Percentiles rank a stretch among this genome's conserved stretches.
phyloP scores from a whole-genome alignment of 2,329 filamentous ascomycete species.

The Fusarium sp. region DNA sequence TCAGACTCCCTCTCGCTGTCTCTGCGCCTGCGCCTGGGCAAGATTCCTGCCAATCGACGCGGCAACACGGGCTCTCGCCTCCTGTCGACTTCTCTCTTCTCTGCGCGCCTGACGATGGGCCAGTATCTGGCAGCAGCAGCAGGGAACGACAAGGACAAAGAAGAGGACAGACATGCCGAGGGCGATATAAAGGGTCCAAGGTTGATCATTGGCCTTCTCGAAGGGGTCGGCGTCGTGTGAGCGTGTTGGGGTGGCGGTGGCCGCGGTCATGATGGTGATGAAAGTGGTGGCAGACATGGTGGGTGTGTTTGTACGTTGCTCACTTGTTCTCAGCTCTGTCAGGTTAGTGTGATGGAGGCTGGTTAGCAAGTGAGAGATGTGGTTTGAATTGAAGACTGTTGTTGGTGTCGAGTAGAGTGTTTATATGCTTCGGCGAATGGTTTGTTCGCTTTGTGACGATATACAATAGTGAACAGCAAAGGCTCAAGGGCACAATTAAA shows the following conservation, averaged over 20 bases:
- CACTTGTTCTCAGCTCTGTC: no score
- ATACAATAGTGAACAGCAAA: no score
- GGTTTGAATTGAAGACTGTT: no score
- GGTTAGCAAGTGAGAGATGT: no score
- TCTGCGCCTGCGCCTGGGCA: neutral
- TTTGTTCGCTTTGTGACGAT: no score
- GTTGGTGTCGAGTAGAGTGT: no score
- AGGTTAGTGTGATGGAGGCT: no score
- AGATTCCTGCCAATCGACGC: neutral
- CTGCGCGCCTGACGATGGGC: conserved; percentile 18
- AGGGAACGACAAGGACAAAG: conserved; percentile 28
- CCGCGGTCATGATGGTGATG: conserved; percentile 4
- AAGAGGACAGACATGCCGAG: conserved; percentile 9
- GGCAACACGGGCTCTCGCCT: neutral
- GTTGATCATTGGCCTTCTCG: neutral
- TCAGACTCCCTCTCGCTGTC: neutral
- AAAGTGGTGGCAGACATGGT: conserved; percentile 26
- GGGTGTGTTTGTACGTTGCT: neutral
- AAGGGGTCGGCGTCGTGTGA: neutral
- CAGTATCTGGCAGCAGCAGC: conserved; percentile 15
- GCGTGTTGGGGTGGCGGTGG: neutral
- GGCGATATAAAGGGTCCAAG: conserved; percentile 10
- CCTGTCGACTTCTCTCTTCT: neutral
- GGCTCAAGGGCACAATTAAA: no score
- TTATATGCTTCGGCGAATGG: no score